Conservation (phyloP, 2,329 filamentous ascomycete species). For the Metarhizium guizhouense region DNA sequence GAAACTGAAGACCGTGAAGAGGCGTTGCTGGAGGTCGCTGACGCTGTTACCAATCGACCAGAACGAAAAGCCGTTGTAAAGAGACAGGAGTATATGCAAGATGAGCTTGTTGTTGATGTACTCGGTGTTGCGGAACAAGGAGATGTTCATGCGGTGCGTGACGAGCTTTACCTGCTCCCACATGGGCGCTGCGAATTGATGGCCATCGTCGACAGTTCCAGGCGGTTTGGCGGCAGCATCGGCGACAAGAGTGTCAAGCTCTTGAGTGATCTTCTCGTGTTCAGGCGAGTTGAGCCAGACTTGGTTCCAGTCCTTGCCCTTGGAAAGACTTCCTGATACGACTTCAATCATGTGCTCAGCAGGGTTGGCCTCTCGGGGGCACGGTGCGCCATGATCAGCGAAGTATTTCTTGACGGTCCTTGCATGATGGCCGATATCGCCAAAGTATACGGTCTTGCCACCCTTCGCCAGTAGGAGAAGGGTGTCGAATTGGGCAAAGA, state of each 20-base stretch:
- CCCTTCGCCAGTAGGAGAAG: conserved; percentile 55
- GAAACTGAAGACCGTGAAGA: conserved; percentile 56
- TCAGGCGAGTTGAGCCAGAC: conserved; percentile 59
- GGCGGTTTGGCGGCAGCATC: conserved; percentile 40
- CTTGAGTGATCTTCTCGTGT: conserved; percentile 43
- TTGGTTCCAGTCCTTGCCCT: conserved; percentile 53
- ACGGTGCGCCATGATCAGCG: conserved; percentile 53
- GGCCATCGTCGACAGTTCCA: conserved; percentile 38
- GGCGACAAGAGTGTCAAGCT: conserved; percentile 54
- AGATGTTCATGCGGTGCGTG: conserved; percentile 49
- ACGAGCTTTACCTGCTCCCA: conserved; percentile 55
- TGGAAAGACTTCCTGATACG: conserved; percentile 39
- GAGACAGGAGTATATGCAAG: conserved; percentile 42
- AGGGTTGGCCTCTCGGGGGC: conserved; percentile 56
- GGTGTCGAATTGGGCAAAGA: conserved; percentile 59
- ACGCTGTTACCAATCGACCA: conserved; percentile 47
- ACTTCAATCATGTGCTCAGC: conserved; percentile 68
- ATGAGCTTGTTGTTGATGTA: conserved; percentile 57
- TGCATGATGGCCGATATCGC: conserved; percentile 51
- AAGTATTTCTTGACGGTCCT: conserved; percentile 54
- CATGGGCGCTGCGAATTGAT: conserved; percentile 66
- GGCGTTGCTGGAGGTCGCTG: conserved; percentile 41
- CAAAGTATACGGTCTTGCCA: conserved; percentile 59
- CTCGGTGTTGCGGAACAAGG: conserved; percentile 57
- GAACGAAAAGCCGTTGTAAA: conserved; percentile 55